Base-by-base conservation (phyloP, 306 rosid species). In the Prunus campanulata region DNA sequence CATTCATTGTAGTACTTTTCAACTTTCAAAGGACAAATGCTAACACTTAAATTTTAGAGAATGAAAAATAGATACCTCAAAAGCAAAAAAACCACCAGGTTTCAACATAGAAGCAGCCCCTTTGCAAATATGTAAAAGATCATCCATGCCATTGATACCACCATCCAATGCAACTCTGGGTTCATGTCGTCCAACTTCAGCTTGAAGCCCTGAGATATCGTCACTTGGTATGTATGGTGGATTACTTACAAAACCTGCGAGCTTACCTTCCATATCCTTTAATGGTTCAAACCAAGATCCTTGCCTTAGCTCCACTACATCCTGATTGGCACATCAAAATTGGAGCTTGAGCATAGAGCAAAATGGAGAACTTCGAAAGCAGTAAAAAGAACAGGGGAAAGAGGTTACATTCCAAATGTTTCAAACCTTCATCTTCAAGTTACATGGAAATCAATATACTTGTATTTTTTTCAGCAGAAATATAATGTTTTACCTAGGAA, bases 231-330 rank as follows among this genome's bases (percentile, higher is more conserved):
- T 90, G 77, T 95, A 95, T 0, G 97, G 98, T 52, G 96, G 97
- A 80, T 95, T 92, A 76, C 98, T 95, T 27, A 95, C 85, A 65
- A 92, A 79, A 62, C 96, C 97, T 2, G 91, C 79, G 80, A 95
- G 87, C 74, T 81, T 83, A 74, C 97, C 91, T 79, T 82, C 86
- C 83, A 89, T 71, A 54, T 82, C 91, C 75, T 87, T 83, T 82
- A 92, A 77, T 12, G 97, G 97, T 52, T 88, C 88, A 64, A 90
- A 92, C 98, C 97, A 95, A 6, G 97, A 90, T 73, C 97, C 98
- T 84, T 87, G 87, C 84, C 97, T 84, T 64, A 90, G 0, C 74
- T 87, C 88, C 77, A 92, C 70, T n/a, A 75, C 74, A 74, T 90
- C 91, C 96, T 92, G 83, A 55, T 78, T n/a, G 81, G 62, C 81